phyloP scores from a whole-genome alignment of 1,284 basidiomycete genomes.

The Psilocybe mexicana region DNA sequence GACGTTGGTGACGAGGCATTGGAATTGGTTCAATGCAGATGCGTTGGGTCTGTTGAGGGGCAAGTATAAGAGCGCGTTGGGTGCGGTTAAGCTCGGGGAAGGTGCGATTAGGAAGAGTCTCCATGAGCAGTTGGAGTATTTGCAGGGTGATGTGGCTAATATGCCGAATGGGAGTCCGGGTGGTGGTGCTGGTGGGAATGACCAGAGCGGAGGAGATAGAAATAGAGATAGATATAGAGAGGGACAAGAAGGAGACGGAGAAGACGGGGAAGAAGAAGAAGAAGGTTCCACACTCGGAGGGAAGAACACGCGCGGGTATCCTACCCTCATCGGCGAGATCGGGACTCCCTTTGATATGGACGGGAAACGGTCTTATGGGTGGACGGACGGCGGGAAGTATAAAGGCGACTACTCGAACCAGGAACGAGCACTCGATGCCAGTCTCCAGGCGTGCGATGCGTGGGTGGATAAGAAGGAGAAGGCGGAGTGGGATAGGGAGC shows the following conservation, averaged over 20 bases:
- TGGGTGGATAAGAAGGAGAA: constrained; percentile 16
- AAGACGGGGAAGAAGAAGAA: too few relatives aligned
- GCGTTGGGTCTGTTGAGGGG: constrained; percentile 88
- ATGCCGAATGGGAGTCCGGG: too few relatives aligned
- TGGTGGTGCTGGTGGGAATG: too few relatives aligned
- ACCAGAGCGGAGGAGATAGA: too few relatives aligned
- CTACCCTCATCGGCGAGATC: constrained; percentile 94
- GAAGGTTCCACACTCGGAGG: not conserved
- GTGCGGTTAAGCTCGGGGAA: constrained; percentile 76
- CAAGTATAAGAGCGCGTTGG: constrained; percentile 60
- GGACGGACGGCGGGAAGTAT: constrained; percentile 71
- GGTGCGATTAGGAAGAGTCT: constrained; percentile 80
- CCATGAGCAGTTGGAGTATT: constrained; percentile 81
- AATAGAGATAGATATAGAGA: too few relatives aligned
- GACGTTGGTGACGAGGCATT: constrained; percentile 80
- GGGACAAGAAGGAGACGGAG: too few relatives aligned
- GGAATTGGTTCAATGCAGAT: constrained; percentile 98
- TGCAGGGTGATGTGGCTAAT: constrained; percentile 66
- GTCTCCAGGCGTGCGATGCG: constrained; percentile 88
- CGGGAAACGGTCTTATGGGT: constrained; percentile 81
- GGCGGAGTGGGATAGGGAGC: not conserved
- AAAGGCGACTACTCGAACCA: constrained; percentile 82
- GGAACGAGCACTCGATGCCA: constrained; percentile 88
- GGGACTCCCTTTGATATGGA: constrained; percentile 96
- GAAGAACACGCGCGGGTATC: constrained; percentile 48